Percentiles rank a stretch among this genome's conserved stretches.
phyloP scores from a whole-genome alignment of 75 land plant genomes.

The Cryptomeria japonica region DNA sequence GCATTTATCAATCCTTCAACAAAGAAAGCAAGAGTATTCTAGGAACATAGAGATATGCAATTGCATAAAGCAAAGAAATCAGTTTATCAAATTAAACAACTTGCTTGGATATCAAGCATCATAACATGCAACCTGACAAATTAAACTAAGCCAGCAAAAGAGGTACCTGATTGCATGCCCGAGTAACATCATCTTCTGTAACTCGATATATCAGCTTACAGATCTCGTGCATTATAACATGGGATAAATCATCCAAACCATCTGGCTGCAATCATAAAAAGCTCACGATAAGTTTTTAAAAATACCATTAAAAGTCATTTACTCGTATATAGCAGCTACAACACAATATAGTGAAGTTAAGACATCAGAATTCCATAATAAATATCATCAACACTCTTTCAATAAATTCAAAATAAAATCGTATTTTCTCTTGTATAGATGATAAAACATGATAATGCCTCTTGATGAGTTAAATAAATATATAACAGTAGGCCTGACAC shows the following conservation, averaged over 20 bases:
- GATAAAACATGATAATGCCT: not conserved
- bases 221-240: constrained; percentile 79
- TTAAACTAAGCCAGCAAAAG: not conserved
- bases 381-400: not conserved
- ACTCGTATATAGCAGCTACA: not conserved
- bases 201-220: constrained; percentile 69
- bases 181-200: constrained; percentile 78
- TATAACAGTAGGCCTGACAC: not conserved
- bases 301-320: not conserved
- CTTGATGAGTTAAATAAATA: not conserved
- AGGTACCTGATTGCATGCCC: constrained; percentile 90
- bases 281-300: not conserved
- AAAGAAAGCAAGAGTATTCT: not conserved
- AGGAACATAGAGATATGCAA: not conserved
- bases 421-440: not conserved
- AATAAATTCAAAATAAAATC: not conserved
- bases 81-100: not conserved
- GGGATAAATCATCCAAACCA: constrained; percentile 77
- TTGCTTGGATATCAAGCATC: not conserved
- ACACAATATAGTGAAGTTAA: not conserved
- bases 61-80: not conserved
- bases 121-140: not conserved
- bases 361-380: not conserved
- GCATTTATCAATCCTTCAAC: not conserved
- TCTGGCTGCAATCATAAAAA: constrained; percentile 61